Evolutionary conservation across 2,329 filamentous ascomycete genomes (phyloP), one percentile per base, ranked within the genome.

Genomic region (Torrubiella hemipterigena): DNA sequence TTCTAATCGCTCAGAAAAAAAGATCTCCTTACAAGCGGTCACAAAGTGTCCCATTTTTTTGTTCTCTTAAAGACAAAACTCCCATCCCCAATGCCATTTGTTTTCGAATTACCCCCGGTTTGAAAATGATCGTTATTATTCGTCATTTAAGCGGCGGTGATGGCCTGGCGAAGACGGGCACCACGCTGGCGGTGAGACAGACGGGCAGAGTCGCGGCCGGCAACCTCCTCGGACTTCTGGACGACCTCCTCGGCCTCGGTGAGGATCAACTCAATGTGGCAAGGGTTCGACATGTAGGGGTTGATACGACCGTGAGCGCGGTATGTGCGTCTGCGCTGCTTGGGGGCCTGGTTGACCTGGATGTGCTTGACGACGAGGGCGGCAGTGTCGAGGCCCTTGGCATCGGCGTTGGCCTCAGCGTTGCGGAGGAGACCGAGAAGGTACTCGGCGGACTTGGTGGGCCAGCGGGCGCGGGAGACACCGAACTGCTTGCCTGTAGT

Each of bases 221-320:
- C 71, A 51, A 77, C 71, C 76, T 96, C 94, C 64, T 86, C 72
- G 42, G 77, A 78, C 81, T 98, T 98, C 70, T 87, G 76, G 53
- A 98, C 85, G 52, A 81, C 77, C 77, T 98, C 93, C 59, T 93
- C 82, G 55, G 74, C 86, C 77, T 98, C 93, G 59, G 89, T 94
- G 53, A 98, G 78, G 77, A 98, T 98, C 56, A 98, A 73, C 75
- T 98, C 93, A 66, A 98, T 94, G 81, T 98, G 91, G 83, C 89
- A 98, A 51, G 91, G 91, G 80, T 93, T 93, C 51, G 87, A 95
- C 93, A 98, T 96, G 79, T 96, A 98, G 44, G 91, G 91, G 81
- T 98, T 98, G 74, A 98, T 98, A 74, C 91, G 86, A 79, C 91
- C 91, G 77, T 98, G 91, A 46, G 93, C 93, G 79, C 91, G 87